Conservation (phyloP, 495 filamentous ascomycete species). For the Aspergillus sclerotiicarbonarius region DNA sequence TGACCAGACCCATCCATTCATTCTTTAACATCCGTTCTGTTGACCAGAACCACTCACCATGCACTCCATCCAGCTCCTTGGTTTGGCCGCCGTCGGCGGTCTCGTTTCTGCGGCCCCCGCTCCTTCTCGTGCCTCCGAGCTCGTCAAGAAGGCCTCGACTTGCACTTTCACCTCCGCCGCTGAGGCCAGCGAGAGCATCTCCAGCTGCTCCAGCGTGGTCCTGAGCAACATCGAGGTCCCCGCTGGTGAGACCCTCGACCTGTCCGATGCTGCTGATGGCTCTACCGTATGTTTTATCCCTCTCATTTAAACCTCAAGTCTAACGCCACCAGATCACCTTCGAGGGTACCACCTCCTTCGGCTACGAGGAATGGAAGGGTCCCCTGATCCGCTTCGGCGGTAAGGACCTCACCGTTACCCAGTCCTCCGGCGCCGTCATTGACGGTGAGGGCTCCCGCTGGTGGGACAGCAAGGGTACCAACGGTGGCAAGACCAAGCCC, state of each 20-base stretch:
- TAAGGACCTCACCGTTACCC: constrained; percentile 42
- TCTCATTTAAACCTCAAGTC: neutral
- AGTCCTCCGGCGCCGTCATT: constrained; percentile 37
- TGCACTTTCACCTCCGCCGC: constrained; percentile 52
- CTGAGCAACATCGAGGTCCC: constrained; percentile 50
- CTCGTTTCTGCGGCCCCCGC: constrained; percentile 26
- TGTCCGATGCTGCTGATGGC: constrained; percentile 44
- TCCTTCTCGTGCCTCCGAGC: constrained; percentile 23
- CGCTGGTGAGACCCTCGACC: constrained; percentile 51
- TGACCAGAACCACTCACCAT: constrained; percentile 23
- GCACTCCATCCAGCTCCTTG: constrained; percentile 23
- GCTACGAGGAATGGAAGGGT: constrained; percentile 54
- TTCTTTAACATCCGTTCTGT: constrained; percentile 15
- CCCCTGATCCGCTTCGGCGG: constrained; percentile 49
- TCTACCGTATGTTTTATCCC: constrained; percentile 31
- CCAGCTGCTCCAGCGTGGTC: constrained; percentile 51
- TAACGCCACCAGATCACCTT: constrained; percentile 42
- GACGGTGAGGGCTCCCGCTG: constrained; percentile 47
- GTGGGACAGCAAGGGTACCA: constrained; percentile 54
- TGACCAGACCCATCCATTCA: constrained; percentile 13
- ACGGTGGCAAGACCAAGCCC: constrained; percentile 57
- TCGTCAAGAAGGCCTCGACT: constrained; percentile 31
- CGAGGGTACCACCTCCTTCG: constrained; percentile 50
- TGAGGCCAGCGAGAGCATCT: constrained; percentile 42
- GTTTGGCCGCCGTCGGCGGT: constrained; percentile 23